A percentile compares a stretch with the other conserved stretches of the same genome.
Evolutionary conservation across 345 rosid species (phyloP).

Genomic region (Bruguiera sexangula): DNA sequence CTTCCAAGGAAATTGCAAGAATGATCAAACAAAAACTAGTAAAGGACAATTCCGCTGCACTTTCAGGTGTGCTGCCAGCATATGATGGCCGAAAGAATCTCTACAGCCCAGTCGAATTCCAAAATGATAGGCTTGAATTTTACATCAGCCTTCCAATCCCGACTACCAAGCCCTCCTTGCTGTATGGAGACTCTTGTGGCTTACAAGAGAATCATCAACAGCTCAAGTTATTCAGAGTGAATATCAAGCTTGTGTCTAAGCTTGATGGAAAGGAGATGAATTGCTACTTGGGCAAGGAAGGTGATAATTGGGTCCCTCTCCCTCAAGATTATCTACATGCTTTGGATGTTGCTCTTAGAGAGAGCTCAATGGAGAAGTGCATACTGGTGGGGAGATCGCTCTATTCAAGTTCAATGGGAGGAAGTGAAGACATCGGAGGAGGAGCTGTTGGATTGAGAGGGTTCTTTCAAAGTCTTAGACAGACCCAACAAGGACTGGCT

Average conservation of each 20-base stretch:
- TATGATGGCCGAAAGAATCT: conserved; percentile 83
- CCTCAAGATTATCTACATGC: conserved; percentile 95
- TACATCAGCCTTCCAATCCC: conserved; percentile 85
- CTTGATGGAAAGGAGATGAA: conserved; percentile 68
- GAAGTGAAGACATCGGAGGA: conserved; percentile 78
- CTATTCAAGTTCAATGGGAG: conserved; percentile 77
- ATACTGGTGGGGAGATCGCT: conserved; percentile 69
- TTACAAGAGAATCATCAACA: conserved; percentile 49
- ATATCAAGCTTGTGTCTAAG: conserved; percentile 74
- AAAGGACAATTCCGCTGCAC: conserved; percentile 43
- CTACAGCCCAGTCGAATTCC: conserved; percentile 82
- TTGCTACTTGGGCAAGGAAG: conserved; percentile 61
- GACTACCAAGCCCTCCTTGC: conserved; percentile 29
- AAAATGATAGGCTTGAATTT: conserved; percentile 77
- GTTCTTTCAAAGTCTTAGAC: conserved; percentile 91
- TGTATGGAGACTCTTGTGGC: conserved; percentile 30
- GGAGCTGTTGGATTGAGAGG: conserved; percentile 91
- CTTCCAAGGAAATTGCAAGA: conserved; percentile 78
- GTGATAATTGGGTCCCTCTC: conserved; percentile 67
- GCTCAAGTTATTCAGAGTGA: conserved; percentile 63
- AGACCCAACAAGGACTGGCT: conserved; percentile 89
- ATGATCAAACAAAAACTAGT: conserved; percentile 79
- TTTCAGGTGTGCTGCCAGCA: conserved; percentile 67
- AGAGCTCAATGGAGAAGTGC: conserved; percentile 78
- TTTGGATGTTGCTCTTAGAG: conserved; percentile 84